Percentiles rank a stretch among this genome's conserved stretches.
Conservation (phyloP, 371 early-diverging fungal genomes). For the Dinochytrium kinnereticum region DNA sequence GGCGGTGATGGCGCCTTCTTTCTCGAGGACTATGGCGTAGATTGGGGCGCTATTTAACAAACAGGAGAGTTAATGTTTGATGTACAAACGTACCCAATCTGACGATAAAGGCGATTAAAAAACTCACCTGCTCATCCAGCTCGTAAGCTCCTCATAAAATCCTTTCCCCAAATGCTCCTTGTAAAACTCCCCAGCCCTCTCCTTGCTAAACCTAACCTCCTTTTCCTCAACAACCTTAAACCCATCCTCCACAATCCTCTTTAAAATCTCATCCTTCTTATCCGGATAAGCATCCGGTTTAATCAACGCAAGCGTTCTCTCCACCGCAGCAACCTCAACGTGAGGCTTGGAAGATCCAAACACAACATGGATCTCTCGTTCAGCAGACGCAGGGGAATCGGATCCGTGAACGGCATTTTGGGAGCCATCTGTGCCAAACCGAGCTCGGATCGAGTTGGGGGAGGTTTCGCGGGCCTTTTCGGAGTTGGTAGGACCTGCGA, state of each 20-base stretch:
- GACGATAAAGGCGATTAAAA: background rate
- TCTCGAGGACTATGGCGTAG: slow-evolving; percentile 72
- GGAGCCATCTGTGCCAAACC: slow-evolving; percentile 71
- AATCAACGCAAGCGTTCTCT: slow-evolving; percentile 64
- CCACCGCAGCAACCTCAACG: background rate
- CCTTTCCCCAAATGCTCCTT: slow-evolving; percentile 70
- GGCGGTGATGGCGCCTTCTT: slow-evolving; percentile 62
- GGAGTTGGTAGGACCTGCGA: slow-evolving; percentile 81
- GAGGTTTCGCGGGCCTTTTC: slow-evolving; percentile 63
- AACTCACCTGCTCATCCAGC: slow-evolving; percentile 74
- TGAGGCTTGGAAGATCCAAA: slow-evolving; percentile 35
- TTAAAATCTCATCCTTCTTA: slow-evolving; percentile 49
- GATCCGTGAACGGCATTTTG: slow-evolving; percentile 84
- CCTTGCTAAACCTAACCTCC: slow-evolving; percentile 2
- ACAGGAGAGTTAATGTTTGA: background rate
- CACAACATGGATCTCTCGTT: slow-evolving; percentile 69
- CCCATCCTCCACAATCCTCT: slow-evolving; percentile 58
- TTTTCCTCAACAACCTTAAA: slow-evolving; percentile 53
- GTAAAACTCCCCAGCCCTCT: slow-evolving; percentile 59
- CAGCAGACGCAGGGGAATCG: slow-evolving; percentile 69
- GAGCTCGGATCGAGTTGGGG: slow-evolving; percentile 60
- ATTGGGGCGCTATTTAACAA: slow-evolving; percentile 70
- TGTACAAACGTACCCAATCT: background rate
- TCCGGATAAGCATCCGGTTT: slow-evolving; percentile 46
- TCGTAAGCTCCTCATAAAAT: slow-evolving; percentile 70